Conservation (phyloP, 1,284 basidiomycete species). For the Earliella scabrosa region DNA sequence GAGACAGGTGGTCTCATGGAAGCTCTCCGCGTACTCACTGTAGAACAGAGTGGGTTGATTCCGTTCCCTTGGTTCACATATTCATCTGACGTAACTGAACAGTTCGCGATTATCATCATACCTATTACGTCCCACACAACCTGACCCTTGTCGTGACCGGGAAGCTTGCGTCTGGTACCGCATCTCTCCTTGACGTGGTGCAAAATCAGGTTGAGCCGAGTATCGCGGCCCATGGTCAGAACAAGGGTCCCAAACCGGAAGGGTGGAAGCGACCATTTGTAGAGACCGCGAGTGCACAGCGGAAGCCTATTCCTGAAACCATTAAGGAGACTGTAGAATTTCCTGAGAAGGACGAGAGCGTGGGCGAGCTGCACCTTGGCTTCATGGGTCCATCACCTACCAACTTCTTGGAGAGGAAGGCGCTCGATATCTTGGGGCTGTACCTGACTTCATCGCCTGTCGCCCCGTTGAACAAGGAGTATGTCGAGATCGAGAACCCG, state of each 20-base stretch:
- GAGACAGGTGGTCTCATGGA: conserved; percentile 98
- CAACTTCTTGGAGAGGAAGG: conserved; percentile 81
- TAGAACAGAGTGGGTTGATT: conserved; percentile 80
- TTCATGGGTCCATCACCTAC: conserved; percentile 83
- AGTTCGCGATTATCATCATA: conserved; percentile 91
- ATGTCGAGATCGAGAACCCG: conserved; percentile 91
- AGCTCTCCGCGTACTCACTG: conserved; percentile 83
- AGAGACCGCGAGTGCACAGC: conserved; percentile 79
- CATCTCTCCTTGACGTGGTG: conserved; percentile 74
- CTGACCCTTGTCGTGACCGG: conserved; percentile 84
- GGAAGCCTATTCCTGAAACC: conserved; percentile 60
- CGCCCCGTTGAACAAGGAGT: conserved; percentile 92
- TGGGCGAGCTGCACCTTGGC: conserved; percentile 85
- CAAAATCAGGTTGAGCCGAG: conserved; percentile 84
- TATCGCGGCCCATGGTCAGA: conserved; percentile 76
- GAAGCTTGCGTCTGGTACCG: conserved; percentile 74
- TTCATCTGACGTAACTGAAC: conserved; percentile 1
- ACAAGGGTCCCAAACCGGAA: conserved; percentile 64
- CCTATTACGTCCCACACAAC: conserved; percentile 96
- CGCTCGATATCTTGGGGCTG: conserved; percentile 83
- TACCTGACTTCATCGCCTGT: conserved; percentile 92
- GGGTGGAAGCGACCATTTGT: conserved; percentile 96
- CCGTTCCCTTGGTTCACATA: conserved; percentile 5
- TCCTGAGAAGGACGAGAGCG: conserved; percentile 97
- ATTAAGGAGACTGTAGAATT: conserved; percentile 82